Evolutionary conservation across 192 early-diverging fungal genomes (phyloP), one percentile per base, ranked within the genome.

Genomic region (Polychytrium aggregatum): DNA sequence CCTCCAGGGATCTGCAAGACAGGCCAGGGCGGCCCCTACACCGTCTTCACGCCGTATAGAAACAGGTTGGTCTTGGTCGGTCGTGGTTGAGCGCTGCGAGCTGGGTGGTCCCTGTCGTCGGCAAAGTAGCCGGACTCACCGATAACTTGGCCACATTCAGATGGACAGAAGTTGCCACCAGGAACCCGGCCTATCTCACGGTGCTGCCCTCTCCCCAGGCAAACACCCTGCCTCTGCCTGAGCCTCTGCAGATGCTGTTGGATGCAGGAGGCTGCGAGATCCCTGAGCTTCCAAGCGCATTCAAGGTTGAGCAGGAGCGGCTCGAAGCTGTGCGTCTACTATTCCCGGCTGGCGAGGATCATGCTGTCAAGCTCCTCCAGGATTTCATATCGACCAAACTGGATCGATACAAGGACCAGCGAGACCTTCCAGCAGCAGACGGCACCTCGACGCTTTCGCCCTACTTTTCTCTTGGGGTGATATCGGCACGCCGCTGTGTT

Each of bases 341-440:
- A 20, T 82, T 66, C 30, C 76, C 79, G 11, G 60, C 71, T 6
- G 74, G 76, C 33, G 79, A 83, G 53, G 55, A 55, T 2, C 64
- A 37, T 17, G 81, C 74, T 0, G 63, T 67, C 9, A 28, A 48
- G 33, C 48, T 63, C 18, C 55, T 83, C 7, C 11, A 31, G 0
- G 17, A 14, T 0, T 79, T 81, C 52, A 26, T 76, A 5, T 26
- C 37, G 0, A n/a, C 41, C 7, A 49, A 55, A 26, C 11, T 61
- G 11, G 47, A 56, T 33, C 7, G 21, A 1, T 83, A 83, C 58
- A 53, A 75, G 24, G 44, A 50, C 18, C 47, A 26, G 22, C 60
- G 74, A n/a, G 67, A 79, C 46, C 41, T 57, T 29, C 65, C 65
- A 0, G 44, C 45, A 10, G 48, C 56, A 2, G 48, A 69, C 25